Evolutionary conservation across 192 early-diverging fungal species (phyloP), one percentile per base, ranked within the genome.

Genomic region (Coemansia brasiliensis): DNA sequence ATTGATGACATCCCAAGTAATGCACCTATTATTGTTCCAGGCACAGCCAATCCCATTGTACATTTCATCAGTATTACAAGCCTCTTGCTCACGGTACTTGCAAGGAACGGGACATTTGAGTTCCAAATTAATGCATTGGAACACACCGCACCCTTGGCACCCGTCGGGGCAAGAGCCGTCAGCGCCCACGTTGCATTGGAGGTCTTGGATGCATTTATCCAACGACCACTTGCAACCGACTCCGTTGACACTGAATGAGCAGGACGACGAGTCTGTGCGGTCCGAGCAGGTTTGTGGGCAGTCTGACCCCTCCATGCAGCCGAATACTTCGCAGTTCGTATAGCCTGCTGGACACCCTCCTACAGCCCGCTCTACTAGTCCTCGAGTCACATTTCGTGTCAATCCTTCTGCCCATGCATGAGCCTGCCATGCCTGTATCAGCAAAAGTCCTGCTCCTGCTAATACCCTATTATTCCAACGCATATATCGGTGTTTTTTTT

Each of bases 201-300:
- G 25, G 44, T 77, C 67, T 26, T 66, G 59, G 9, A 77, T 53
- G 21, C 74, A 77, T 1, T 51, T 57, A 37, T 70, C 35, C 17
- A 45, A 45, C 8, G 45, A 45, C 67, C 67, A 70, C 15, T 61
- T 60, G 55, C 74, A 77, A 0, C 74, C 74, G 3, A 54, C 35
- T 22, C 74, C 74, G 39, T 77, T 70, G 22, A 63, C n/a, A 48
- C 67, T 70, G 49, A 65, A 59, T 0, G 54, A 37, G 39, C 74
- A 76, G 17, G 55, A 45, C 0, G 18, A 55, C 24, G 42, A 25
- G 17, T 43, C 44, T 15, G 15, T n/a, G 32, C 68, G 61, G 3
- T 45, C 18, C 12, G 35, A n/a, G 46, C 68, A 71, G 2, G 57
- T 43, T 1, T 59, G 41, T 5, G 68, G 68, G 24, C 68, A 71